These are phyloP conservation scores for Fomitopsis palustris DNA, from an alignment of 1,284 basidiomycete genomes.

Conservation along the genomic window DNA sequence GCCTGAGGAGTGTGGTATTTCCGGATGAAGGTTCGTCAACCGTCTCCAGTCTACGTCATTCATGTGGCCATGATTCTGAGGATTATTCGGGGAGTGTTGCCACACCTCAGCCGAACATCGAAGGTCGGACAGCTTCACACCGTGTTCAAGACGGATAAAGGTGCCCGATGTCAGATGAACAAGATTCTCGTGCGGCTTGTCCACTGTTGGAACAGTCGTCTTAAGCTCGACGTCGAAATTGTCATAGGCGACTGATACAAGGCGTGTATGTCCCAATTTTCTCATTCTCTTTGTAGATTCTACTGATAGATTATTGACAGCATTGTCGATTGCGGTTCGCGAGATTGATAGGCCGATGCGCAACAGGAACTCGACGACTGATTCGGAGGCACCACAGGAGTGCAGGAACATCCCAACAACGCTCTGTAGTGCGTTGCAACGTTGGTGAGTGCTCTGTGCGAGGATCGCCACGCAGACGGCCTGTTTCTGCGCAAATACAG, in stretches of 20 bases:
- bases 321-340: neutral
- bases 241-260: conserved; percentile 24
- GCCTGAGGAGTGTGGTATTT: conserved; percentile 6
- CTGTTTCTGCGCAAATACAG: conserved; percentile 19
- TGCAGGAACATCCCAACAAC: neutral
- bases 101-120: neutral
- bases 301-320: neutral
- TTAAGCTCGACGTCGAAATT: conserved; percentile 30
- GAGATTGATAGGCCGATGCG: neutral
- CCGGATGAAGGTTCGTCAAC: conserved; percentile 11
- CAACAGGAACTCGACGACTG: neutral
- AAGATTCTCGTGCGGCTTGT: conserved; percentile 13
- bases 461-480: conserved; percentile 26
- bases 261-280: conserved; percentile 19
- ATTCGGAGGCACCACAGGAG: neutral
- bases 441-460: conserved; percentile 25
- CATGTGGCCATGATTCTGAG: neutral
- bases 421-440: conserved; percentile 18
- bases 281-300: too few relatives aligned
- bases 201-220: conserved; percentile 17
- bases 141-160: conserved; percentile 22
- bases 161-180: conserved; percentile 27
- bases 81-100: neutral
- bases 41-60: neutral
- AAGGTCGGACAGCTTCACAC: conserved; percentile 14